phyloP scores from a whole-genome alignment of 2,329 filamentous ascomycete genomes.

The Penicillium sp. region DNA sequence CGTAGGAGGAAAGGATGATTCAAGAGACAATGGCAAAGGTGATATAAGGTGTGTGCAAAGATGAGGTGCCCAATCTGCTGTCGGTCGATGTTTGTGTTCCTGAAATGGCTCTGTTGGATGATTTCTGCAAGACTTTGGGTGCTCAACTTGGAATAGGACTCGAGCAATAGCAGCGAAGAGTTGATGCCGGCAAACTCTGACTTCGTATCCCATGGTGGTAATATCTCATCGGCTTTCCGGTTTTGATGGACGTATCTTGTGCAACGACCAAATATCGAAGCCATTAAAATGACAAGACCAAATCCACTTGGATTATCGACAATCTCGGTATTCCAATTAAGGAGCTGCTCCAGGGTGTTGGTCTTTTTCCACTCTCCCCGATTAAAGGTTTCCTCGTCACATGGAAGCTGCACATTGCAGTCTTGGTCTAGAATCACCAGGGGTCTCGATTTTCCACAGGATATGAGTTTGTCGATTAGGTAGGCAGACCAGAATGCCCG shows the following conservation, averaged over 20 bases:
- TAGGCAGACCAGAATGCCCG: slow-evolving; percentile 37
- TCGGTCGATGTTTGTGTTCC: slow-evolving; percentile 17
- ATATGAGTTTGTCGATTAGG: slow-evolving; percentile 34
- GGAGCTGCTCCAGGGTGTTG: slow-evolving; percentile 24
- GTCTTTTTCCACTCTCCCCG: slow-evolving; percentile 23
- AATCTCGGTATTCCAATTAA: slow-evolving; percentile 25
- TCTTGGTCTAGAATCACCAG: slow-evolving; percentile 27
- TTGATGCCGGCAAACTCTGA: slow-evolving; percentile 38
- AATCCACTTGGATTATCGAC: slow-evolving; percentile 26
- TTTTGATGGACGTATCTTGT: slow-evolving; percentile 33
- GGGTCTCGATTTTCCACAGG: slow-evolving; percentile 28
- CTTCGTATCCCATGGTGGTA: slow-evolving; percentile 40
- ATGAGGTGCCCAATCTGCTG: slow-evolving; percentile 30
- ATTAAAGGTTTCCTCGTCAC: slow-evolving; percentile 25
- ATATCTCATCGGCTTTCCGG: slow-evolving; percentile 20
- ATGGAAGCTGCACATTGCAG: slow-evolving; percentile 30
- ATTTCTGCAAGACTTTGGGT: slow-evolving; percentile 22
- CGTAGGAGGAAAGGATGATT: slow-evolving; percentile 41
- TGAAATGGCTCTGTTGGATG: neutral
- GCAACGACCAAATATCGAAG: slow-evolving; percentile 37
- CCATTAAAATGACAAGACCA: slow-evolving; percentile 35
- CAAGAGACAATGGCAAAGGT: slow-evolving; percentile 40
- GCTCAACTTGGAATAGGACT: slow-evolving; percentile 33
- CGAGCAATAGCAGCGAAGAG: slow-evolving; percentile 35
- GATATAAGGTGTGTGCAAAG: slow-evolving; percentile 38